Evolutionary conservation across 176 grass and related monocot species (phyloP).

Genomic region (Avena insularis): DNA sequence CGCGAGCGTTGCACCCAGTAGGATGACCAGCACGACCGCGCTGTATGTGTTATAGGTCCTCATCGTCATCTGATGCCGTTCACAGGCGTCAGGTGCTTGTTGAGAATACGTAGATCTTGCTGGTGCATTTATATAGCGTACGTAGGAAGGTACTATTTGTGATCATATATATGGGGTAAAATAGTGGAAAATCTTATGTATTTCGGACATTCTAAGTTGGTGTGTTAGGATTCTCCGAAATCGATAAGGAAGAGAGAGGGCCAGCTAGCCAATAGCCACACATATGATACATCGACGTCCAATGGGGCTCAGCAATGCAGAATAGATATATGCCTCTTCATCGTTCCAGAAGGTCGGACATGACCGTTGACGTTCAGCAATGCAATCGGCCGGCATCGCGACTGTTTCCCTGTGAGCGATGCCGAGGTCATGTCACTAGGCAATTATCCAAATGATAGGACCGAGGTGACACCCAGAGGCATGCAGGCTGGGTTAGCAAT

Average conservation of each 20-base stretch:
- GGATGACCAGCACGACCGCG: not conserved
- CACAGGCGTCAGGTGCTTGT: not conserved
- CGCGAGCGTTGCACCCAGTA: not conserved
- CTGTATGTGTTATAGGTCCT: not conserved
- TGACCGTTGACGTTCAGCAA: not conserved
- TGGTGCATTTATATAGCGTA: not conserved
- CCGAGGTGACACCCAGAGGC: not conserved
- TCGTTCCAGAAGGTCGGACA: not conserved
- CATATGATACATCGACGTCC: not conserved
- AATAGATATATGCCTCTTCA: not conserved
- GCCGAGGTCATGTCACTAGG: not conserved
- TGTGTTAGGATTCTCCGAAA: slow-evolving; percentile 2
- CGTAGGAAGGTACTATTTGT: too few relatives aligned
- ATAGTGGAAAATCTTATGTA: not conserved
- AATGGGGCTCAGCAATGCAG: not conserved
- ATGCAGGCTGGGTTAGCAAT: not conserved
- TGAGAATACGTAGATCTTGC: not conserved
- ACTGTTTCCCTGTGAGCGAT: not conserved
- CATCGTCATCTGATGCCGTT: not conserved
- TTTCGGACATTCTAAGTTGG: not conserved
- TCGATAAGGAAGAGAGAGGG: not conserved
- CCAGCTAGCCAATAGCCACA: not conserved
- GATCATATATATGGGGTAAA: not conserved
- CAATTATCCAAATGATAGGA: not conserved
- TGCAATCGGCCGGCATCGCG: not conserved